Percentiles rank a stretch among this genome's conserved stretches.
phyloP scores from a whole-genome alignment of 345 rosid genomes.

The Gossypium raimondii region DNA sequence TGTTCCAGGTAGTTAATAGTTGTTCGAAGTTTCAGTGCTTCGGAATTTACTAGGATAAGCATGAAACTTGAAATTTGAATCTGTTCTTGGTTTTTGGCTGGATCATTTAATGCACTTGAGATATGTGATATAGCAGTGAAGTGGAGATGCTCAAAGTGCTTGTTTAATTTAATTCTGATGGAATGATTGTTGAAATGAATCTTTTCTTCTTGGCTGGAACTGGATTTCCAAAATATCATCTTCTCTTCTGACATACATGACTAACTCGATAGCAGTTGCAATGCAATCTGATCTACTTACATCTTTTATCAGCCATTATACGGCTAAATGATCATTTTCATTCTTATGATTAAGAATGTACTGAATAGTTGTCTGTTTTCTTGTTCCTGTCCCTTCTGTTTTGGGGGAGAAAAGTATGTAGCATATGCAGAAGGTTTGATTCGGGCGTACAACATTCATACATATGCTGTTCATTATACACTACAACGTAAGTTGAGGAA shows the following conservation, averaged over 20 bases:
- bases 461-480: conserved; percentile 89
- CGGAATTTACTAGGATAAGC: background rate
- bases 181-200: background rate
- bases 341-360: conserved; percentile 10
- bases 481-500: conserved; percentile 65
- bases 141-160: background rate
- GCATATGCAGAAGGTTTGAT: conserved; percentile 98
- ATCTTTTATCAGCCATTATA: background rate
- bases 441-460: conserved; percentile 92
- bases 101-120: background rate
- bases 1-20: background rate
- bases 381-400: conserved; percentile 15
- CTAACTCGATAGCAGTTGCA: background rate
- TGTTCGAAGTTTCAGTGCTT: background rate
- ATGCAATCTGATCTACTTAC: conserved; percentile 1
- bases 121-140: background rate
- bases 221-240: background rate
- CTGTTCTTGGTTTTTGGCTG: background rate
- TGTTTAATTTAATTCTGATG: background rate
- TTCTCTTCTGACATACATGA: background rate
- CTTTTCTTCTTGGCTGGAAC: background rate
- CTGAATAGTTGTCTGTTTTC: conserved; percentile 8
- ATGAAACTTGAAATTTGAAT: conserved; percentile 2
- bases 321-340: background rate
- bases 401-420: conserved; percentile 49